Conservation (phyloP, 2,329 filamentous ascomycete genomes). For the Hymenotorrendiella dingleyae region DNA sequence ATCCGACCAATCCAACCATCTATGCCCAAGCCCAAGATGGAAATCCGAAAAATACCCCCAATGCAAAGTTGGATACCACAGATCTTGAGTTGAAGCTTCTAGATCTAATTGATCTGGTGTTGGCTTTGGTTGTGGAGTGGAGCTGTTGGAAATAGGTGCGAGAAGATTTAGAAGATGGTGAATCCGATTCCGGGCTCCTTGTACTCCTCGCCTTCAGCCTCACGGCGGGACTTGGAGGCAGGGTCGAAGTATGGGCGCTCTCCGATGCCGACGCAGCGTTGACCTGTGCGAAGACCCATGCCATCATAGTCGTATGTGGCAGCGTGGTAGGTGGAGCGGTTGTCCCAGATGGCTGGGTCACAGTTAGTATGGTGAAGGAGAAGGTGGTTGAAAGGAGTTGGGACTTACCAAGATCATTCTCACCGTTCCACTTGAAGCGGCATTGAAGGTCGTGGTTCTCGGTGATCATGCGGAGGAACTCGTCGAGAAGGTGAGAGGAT, state of each 20-base stretch:
- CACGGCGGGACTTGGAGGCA: slow-evolving; percentile 56
- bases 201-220: slow-evolving; percentile 40
- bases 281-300: slow-evolving; percentile 38
- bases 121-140: too few relatives aligned
- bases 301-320: slow-evolving; percentile 57
- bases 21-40: too few relatives aligned
- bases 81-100: too few relatives aligned
- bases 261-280: slow-evolving; percentile 43
- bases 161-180: slow-evolving; percentile 8
- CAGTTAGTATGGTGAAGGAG: neutral
- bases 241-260: slow-evolving; percentile 51
- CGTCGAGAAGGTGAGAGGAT: slow-evolving; percentile 34
- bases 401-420: slow-evolving; percentile 40
- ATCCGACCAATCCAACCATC: too few relatives aligned
- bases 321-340: slow-evolving; percentile 44
- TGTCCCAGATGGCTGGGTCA: slow-evolving; percentile 57
- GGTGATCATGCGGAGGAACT: slow-evolving; percentile 38
- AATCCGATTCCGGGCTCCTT: slow-evolving; percentile 11
- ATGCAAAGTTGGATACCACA: too few relatives aligned
- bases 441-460: slow-evolving; percentile 54
- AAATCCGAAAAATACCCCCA: too few relatives aligned
- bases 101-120: too few relatives aligned
- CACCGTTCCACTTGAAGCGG: slow-evolving; percentile 45
- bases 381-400: neutral
- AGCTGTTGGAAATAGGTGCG: too few relatives aligned